Base-by-base conservation (phyloP, 108 stramenopile genomes). In the Cyclotella cryptica region DNA sequence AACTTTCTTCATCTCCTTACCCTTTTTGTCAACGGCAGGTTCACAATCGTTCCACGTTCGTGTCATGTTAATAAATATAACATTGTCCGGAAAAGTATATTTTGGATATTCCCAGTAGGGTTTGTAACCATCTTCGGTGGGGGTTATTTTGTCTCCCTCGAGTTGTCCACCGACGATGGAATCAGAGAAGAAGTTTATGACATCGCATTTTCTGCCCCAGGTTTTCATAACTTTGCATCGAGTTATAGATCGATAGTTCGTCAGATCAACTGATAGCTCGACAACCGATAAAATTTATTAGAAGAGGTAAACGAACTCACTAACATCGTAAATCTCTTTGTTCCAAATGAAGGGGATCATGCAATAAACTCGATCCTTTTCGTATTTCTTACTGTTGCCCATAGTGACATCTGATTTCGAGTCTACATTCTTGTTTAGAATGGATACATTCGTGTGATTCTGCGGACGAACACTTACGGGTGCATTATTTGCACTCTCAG, bases 31-130 rank as follows among this genome's bases (percentile, higher is more conserved):
- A 14, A 43, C 24, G 13, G 44, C 28, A 10, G 21, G 21, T 39
- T 79, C 66, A 54, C 74, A 72, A 68, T 76, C 71, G 45, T 77
- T 61, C 77, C 83, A 84, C 0, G 72, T 57, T 53, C 83, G 65
- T 18, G 83, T 84, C 83, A 84, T 84, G 61, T 84, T 84, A 41
- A 84, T 78, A 43, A 84, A 84, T 27, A 63, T 43, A 26, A 84
- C 77, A 43, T 84, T 84, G 27, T 67, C 29, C 0, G 83, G 83
- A n/a, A 84, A 84, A n/a, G 83, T 74, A 3, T 65, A 52, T 10
- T 57, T 40, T 24, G 76, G 83, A 74, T 62, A 84, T 60, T 77
- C 83, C 71, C 71, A 77, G 57, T 84, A 84, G 22, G 72, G 83
- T 43, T 41, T 60, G 43, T 69, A 77, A 2, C 58, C 66, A 21